Conservation (phyloP, 495 filamentous ascomycete species). For the Penicillium verhagenii region DNA sequence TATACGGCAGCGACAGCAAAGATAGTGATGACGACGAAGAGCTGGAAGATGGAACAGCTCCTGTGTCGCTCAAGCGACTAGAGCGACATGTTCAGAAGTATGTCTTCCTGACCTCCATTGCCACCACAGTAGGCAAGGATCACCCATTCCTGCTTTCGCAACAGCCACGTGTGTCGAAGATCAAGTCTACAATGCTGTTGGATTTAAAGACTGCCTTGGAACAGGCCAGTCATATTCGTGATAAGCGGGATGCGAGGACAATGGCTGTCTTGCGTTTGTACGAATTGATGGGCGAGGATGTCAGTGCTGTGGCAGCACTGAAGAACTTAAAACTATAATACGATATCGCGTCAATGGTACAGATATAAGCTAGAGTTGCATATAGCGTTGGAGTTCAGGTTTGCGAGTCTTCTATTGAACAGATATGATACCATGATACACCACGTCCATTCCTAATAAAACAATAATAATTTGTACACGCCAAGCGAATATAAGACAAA, state of each 20-base stretch:
- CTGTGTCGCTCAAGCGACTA: conserved; percentile 51
- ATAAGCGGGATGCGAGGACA: conserved; percentile 54
- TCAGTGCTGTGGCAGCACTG: conserved; percentile 61
- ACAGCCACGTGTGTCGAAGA: conserved; percentile 53
- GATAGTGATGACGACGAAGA: conserved; percentile 53
- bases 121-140: conserved; percentile 49
- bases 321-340: conserved; percentile 59
- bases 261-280: conserved; percentile 75
- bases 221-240: conserved; percentile 59
- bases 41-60: conserved; percentile 41
- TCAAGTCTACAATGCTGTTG: conserved; percentile 76
- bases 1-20: conserved; percentile 49
- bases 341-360: neutral
- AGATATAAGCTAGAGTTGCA: conserved; percentile 28
- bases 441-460: conserved; percentile 47
- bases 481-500: conserved; percentile 32
- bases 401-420: conserved; percentile 23
- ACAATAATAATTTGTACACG: conserved; percentile 41
- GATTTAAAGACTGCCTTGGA: conserved; percentile 79
- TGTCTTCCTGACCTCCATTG: conserved; percentile 51
- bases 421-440: conserved; percentile 55
- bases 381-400: conserved; percentile 47
- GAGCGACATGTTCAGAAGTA: conserved; percentile 58
- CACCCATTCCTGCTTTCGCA: conserved; percentile 68
- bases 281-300: conserved; percentile 69